These are phyloP conservation scores for Morella rubra DNA, from an alignment of 306 rosid genomes.

Conservation along the genomic window DNA sequence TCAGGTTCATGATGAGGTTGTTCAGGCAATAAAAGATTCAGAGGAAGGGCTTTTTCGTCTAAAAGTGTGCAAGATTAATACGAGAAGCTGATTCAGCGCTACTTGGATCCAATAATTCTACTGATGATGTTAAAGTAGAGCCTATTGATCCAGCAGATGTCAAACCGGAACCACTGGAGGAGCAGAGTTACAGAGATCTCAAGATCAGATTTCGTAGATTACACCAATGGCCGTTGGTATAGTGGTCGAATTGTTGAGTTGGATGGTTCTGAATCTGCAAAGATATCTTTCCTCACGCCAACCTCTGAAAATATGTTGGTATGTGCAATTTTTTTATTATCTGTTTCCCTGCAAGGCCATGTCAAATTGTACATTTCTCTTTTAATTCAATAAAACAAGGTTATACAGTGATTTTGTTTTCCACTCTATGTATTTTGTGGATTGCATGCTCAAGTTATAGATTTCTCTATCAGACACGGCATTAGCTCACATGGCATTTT, in stretches of 20 bases:
- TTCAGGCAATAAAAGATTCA: conserved; percentile 80
- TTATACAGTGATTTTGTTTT: conserved; percentile 12
- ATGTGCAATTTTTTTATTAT: conserved; percentile 21
- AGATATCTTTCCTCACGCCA: conserved; percentile 82
- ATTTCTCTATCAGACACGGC: background rate
- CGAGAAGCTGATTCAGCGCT: conserved; percentile 70
- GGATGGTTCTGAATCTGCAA: conserved; percentile 58
- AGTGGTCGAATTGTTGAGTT: conserved; percentile 63
- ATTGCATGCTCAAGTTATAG: background rate
- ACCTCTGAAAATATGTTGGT: conserved; percentile 89
- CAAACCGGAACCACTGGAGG: conserved; percentile 58
- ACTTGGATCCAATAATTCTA: conserved; percentile 28
- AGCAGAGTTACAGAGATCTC: conserved; percentile 57
- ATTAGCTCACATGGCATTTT: background rate
- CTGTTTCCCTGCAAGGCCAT: background rate
- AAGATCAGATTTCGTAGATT: conserved; percentile 75
- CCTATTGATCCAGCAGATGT: conserved; percentile 52
- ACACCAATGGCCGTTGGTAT: conserved; percentile 93
- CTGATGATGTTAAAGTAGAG: conserved; percentile 55
- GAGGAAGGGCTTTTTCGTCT: conserved; percentile 89
- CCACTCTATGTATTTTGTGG: conserved; percentile 8
- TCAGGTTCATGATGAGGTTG: conserved; percentile 82
- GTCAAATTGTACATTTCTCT: conserved; percentile 19
- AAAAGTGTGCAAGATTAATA: conserved; percentile 75
- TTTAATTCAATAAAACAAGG: conserved; percentile 7